These are phyloP conservation scores for Eimeria acervulina DNA, from an alignment of 169 alveolate species.

Conservation along the genomic window DNA sequence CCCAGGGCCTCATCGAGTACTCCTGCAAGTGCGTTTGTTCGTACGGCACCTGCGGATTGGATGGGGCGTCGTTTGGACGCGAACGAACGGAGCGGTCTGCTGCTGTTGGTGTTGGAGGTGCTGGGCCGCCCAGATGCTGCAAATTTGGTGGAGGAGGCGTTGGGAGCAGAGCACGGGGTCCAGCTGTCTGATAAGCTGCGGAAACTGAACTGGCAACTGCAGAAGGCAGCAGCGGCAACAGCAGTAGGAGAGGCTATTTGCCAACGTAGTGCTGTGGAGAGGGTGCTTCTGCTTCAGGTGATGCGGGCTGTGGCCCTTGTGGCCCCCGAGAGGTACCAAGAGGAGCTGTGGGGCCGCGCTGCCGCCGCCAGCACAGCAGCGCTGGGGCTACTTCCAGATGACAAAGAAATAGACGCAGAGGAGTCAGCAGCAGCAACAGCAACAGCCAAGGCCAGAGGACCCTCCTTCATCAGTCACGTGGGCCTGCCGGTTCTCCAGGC, in stretches of 20 bases:
- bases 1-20: background rate
- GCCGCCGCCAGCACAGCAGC: slow-evolving; percentile 35
- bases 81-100: slow-evolving; percentile 43
- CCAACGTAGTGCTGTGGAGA: background rate
- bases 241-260: background rate
- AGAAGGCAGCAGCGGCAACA: background rate
- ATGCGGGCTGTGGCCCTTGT: slow-evolving; percentile 27
- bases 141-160: slow-evolving; percentile 18
- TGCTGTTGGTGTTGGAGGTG: slow-evolving; percentile 43
- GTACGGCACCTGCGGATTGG: slow-evolving; percentile 7
- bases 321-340: background rate
- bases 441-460: background rate
- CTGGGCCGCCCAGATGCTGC: slow-evolving; percentile 58
- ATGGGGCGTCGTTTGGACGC: background rate
- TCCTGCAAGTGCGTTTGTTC: background rate
- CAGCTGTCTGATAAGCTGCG: background rate
- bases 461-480: background rate
- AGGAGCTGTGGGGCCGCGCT: slow-evolving; percentile 22
- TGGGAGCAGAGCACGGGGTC: slow-evolving; percentile 1
- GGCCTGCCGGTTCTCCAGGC: slow-evolving; percentile 66
- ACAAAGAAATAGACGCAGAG: background rate
- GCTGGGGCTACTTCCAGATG: background rate
- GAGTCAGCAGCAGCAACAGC: background rate
- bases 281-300: slow-evolving; percentile 50
- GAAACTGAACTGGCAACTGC: background rate